phyloP scores from a whole-genome alignment of 2,329 filamentous ascomycete genomes.

The Penicillium sp. region DNA sequence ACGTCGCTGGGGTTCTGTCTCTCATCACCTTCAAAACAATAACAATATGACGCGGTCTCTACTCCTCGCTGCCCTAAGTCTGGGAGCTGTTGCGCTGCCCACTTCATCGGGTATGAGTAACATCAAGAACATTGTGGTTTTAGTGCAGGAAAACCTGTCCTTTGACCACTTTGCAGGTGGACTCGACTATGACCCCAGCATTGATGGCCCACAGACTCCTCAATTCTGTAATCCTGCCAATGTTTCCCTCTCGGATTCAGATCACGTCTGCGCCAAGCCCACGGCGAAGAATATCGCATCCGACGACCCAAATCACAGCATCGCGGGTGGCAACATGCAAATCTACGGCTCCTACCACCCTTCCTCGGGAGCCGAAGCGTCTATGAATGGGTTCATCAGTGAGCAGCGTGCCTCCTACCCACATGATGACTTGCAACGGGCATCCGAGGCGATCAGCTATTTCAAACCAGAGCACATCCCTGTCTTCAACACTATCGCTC shows the following conservation, averaged over 20 bases:
- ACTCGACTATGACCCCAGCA: slow-evolving; percentile 35
- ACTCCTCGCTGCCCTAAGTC: slow-evolving; percentile 7
- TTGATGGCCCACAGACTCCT: slow-evolving; percentile 34
- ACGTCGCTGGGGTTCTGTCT: neutral
- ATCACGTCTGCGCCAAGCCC: slow-evolving; percentile 38
- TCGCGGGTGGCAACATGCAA: slow-evolving; percentile 44
- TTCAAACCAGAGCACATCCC: slow-evolving; percentile 43
- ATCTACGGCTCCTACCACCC: slow-evolving; percentile 42
- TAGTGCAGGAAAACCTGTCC: slow-evolving; percentile 45
- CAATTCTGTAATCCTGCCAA: slow-evolving; percentile 43
- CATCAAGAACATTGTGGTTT: slow-evolving; percentile 50
- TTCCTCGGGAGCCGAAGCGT: slow-evolving; percentile 21
- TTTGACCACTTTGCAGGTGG: slow-evolving; percentile 44
- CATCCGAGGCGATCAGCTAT: slow-evolving; percentile 45
- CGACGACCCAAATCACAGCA: slow-evolving; percentile 46
- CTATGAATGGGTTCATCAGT: slow-evolving; percentile 44
- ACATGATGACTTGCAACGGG: slow-evolving; percentile 36
- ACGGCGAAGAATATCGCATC: slow-evolving; percentile 39
- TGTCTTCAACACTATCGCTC: slow-evolving; percentile 40
- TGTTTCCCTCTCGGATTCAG: slow-evolving; percentile 22
- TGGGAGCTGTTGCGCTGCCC: slow-evolving; percentile 9
- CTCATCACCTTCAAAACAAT: neutral
- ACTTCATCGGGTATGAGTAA: slow-evolving; percentile 23
- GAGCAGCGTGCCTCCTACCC: slow-evolving; percentile 41
- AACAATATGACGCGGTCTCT: slow-evolving; percentile 7